phyloP scores from a whole-genome alignment of 2,329 filamentous ascomycete species.

The Fusarium cyanostomum region DNA sequence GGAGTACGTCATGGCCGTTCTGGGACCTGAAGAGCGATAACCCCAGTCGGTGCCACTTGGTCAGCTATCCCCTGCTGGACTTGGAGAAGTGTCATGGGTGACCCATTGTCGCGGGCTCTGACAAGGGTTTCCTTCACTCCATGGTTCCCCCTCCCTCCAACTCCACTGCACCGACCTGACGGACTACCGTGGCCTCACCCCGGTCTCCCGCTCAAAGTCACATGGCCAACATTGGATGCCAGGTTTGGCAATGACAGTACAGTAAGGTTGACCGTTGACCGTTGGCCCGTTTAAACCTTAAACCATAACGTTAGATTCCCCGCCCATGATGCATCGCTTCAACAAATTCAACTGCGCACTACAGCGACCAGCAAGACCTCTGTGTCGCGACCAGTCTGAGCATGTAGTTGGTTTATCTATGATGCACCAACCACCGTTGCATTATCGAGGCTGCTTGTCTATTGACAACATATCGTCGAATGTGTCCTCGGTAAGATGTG shows the following conservation, averaged over 20 bases:
- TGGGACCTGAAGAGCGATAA: conserved; percentile 17
- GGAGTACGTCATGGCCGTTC: conserved; percentile 11
- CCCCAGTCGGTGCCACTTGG: conserved; percentile 35
- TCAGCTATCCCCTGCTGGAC: conserved; percentile 37
- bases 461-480: too few relatives aligned
- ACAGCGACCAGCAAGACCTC: too few relatives aligned
- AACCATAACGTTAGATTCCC: conserved; percentile 16
- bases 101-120: conserved; percentile 39
- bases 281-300: conserved; percentile 31
- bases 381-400: too few relatives aligned
- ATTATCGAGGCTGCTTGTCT: too few relatives aligned
- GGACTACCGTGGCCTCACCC: conserved; percentile 39
- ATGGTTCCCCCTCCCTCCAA: conserved; percentile 32
- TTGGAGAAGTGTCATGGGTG: conserved; percentile 34
- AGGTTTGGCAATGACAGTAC: conserved; percentile 19
- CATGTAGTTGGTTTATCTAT: too few relatives aligned
- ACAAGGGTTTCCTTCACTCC: conserved; percentile 40
- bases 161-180: conserved; percentile 42
- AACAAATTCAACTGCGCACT: background rate
- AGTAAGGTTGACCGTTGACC: conserved; percentile 36
- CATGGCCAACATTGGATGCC: conserved; percentile 31
- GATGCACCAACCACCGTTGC: too few relatives aligned
- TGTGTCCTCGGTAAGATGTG: too few relatives aligned
- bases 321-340: conserved; percentile 13
- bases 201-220: conserved; percentile 43